Conservation (phyloP, 2,329 filamentous ascomycete species). For the Clonostachys solani region DNA sequence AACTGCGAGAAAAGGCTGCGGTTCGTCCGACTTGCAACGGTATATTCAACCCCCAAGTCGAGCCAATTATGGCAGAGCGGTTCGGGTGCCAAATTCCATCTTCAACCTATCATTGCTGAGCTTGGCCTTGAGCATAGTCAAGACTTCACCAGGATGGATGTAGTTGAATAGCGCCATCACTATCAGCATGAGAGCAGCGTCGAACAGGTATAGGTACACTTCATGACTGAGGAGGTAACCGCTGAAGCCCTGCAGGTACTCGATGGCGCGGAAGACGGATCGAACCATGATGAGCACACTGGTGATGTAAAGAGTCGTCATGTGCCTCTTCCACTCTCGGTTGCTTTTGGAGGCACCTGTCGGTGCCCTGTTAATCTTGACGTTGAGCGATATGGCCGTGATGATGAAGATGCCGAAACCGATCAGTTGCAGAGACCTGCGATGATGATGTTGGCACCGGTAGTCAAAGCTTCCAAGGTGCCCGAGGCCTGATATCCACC, state of each 20-base stretch:
- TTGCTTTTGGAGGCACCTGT: conserved; percentile 6
- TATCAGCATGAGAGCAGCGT: conserved; percentile 28
- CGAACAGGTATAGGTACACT: conserved; percentile 32
- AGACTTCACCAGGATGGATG: too few species aligned
- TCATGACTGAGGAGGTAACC: conserved; percentile 31
- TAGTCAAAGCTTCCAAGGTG: conserved; percentile 5
- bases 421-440: conserved; percentile 47
- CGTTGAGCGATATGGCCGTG: conserved; percentile 34
- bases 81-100: too few species aligned
- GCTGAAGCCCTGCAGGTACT: conserved; percentile 32
- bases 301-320: conserved; percentile 25
- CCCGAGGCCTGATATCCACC: conserved; percentile 18
- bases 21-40: too few species aligned
- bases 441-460: conserved; percentile 42
- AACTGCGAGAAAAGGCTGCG: too few species aligned
- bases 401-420: conserved; percentile 49
- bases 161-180: conserved; percentile 10
- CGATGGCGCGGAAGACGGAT: conserved; percentile 36
- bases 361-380: conserved; percentile 2
- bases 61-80: too few species aligned
- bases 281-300: conserved; percentile 32
- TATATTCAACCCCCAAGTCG: too few species aligned
- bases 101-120: too few species aligned
- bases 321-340: conserved; percentile 26
- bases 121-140: too few species aligned